A percentile compares a stretch with the other conserved stretches of the same genome.
Conservation (phyloP, 2,329 filamentous ascomycete species). For the Monilinia aucupariae region DNA sequence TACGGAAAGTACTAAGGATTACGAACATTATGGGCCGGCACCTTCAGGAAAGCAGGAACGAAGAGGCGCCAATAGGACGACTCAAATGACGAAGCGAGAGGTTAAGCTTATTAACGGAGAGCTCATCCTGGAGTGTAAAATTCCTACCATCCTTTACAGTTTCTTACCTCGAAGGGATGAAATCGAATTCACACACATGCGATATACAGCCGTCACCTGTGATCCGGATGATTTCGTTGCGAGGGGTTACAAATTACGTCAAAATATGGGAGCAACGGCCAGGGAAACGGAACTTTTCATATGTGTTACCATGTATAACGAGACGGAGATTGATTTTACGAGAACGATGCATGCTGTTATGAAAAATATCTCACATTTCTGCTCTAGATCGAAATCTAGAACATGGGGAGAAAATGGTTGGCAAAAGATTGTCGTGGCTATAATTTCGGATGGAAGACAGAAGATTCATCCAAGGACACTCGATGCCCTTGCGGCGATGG, state of each 20-base stretch:
- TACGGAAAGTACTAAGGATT: slow-evolving; percentile 44
- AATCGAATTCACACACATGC: slow-evolving; percentile 96
- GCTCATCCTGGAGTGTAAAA: slow-evolving; percentile 96
- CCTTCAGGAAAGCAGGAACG: slow-evolving; percentile 82
- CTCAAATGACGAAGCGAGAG: slow-evolving; percentile 88
- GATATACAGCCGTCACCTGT: slow-evolving; percentile 97
- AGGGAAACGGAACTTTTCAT: slow-evolving; percentile 95
- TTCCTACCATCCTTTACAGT: slow-evolving; percentile 95
- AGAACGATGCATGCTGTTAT: slow-evolving; percentile 98
- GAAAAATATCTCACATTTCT: slow-evolving; percentile 97
- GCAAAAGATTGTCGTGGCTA: slow-evolving; percentile 98
- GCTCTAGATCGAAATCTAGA: slow-evolving; percentile 81
- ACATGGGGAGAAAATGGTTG: slow-evolving; percentile 97
- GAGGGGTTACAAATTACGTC: slow-evolving; percentile 84
- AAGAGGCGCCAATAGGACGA: slow-evolving; percentile 66
- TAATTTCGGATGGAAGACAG: slow-evolving; percentile 90
- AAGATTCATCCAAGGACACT: slow-evolving; percentile 90
- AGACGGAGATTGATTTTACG: slow-evolving; percentile 94
- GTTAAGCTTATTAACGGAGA: slow-evolving; percentile 96
- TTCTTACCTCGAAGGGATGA: slow-evolving; percentile 91
- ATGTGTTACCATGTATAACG: slow-evolving; percentile 98
- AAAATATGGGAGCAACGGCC: slow-evolving; percentile 76
- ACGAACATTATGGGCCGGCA: slow-evolving; percentile 80
- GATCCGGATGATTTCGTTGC: slow-evolving; percentile 91
- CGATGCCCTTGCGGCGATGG: slow-evolving; percentile 92